Evolutionary conservation across 2,329 filamentous ascomycete genomes (phyloP), one percentile per base, ranked within the genome.

Genomic region (Aspergillus eucalypticola): DNA sequence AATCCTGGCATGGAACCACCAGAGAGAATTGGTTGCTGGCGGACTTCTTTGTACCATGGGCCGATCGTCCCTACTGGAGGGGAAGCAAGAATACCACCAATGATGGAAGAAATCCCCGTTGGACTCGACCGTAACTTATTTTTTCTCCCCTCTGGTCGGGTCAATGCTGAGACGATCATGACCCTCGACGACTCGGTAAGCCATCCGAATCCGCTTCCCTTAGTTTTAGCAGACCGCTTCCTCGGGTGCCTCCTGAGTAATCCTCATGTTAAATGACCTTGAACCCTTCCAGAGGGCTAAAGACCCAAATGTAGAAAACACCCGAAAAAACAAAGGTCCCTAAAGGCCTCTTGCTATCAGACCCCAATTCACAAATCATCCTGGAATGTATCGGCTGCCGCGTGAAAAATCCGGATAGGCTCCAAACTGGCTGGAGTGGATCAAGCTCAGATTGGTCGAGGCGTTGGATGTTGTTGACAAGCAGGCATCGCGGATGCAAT

Each of bases 401-500:
- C 58, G 56, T 61, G 56, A 35, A 56, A 60, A 50, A 54, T 49
- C 25, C 19, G 38, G 60, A 44, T 49, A 41, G 53, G 60, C 58
- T 44, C 53, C 59, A 58, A 25, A 63, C 57, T 60, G 56, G 56
- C 51, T 25, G 54, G 29, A 32, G 53, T 54, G 56, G 59, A 63
- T 32, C 62, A 54, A 38, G 55, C 46, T 23, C 41, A 63, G 61
- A 67, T 63, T 66, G 65, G 64, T 48, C 59, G 58, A 60, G 60
- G 62, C 60, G 32, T 55, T n/a, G 53, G 56, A 55, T 42, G 60
- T 58, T 61, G 60, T 63, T 71, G 71, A 74, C 68, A 71, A 68
- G 67, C 72, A 76, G 73, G 72, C 71, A 72, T 73, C 80, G 51
- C 38, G 83, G 82, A 90, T 88, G 88, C 87, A 89, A 77, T 86